phyloP scores from a whole-genome alignment of 1,139 yeast genomes.

The Suhomyces choctaworum region DNA sequence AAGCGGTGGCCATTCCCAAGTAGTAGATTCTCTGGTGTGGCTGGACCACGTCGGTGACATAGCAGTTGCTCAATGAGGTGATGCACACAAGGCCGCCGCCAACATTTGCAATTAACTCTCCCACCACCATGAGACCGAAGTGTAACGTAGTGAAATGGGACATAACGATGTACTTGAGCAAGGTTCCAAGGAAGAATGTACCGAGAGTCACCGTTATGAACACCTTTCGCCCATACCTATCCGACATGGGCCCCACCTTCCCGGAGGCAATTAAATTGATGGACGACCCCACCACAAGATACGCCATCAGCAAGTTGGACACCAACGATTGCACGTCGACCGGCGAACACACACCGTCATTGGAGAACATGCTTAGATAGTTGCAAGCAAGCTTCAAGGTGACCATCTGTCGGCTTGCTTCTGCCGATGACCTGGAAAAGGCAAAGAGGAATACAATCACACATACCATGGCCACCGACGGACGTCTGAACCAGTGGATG shows the following conservation, averaged over 20 bases:
- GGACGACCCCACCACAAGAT: conserved; percentile 27
- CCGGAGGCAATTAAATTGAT: conserved; percentile 42
- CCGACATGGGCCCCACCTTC: conserved; percentile 62
- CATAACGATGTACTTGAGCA: conserved; percentile 33
- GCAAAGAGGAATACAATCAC: conserved; percentile 30
- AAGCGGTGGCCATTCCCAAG: conserved; percentile 58
- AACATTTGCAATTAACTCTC: conserved; percentile 44
- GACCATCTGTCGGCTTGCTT: conserved; percentile 36
- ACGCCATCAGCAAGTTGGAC: conserved; percentile 38
- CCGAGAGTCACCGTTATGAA: conserved; percentile 37
- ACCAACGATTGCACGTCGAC: conserved; percentile 36
- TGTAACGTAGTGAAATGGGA: conserved; percentile 29
- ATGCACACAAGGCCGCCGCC: conserved; percentile 59
- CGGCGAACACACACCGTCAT: conserved; percentile 27
- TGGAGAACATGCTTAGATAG: conserved; percentile 15
- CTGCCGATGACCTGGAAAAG: conserved; percentile 32
- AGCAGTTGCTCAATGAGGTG: conserved; percentile 56
- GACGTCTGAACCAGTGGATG: conserved; percentile 35
- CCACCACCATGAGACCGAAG: conserved; percentile 32
- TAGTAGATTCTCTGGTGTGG: conserved; percentile 53
- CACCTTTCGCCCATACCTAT: conserved; percentile 58
- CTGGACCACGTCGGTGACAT: conserved; percentile 64
- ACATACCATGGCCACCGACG: conserved; percentile 35
- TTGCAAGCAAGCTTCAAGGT: conserved; percentile 42
- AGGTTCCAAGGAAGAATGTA: conserved; percentile 26